A percentile compares a stretch with the other conserved stretches of the same genome.
These are phyloP conservation scores for Sporothrix mexicana DNA, from an alignment of 2,329 filamentous ascomycete species.

Conservation along the genomic window DNA sequence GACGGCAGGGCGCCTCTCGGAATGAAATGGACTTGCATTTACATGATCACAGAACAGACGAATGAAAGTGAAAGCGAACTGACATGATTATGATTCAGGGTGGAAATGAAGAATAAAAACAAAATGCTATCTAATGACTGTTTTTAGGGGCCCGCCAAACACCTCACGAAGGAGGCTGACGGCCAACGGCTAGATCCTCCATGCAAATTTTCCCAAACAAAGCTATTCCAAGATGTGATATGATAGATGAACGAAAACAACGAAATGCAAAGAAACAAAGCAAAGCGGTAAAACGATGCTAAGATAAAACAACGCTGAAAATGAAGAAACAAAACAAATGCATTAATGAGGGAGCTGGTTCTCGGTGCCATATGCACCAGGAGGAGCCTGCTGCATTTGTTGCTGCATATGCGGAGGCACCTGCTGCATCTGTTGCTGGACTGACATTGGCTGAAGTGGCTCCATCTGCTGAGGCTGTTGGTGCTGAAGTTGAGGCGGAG, in stretches of 20 bases:
- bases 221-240: not conserved
- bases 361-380: not conserved
- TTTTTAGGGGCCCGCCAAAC: not conserved
- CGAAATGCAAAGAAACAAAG: not conserved
- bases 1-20: conserved; percentile 3
- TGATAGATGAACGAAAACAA: not conserved
- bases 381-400: conserved; percentile 8
- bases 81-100: not conserved
- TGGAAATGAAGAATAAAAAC: not conserved
- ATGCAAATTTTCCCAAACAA: conserved; percentile 9
- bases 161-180: not conserved
- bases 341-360: not conserved
- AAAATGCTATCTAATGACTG: conserved; percentile 1
- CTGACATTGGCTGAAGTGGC: not conserved
- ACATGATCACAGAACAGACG: not conserved
- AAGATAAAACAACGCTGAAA: not conserved
- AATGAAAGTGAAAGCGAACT: not conserved
- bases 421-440: conserved; percentile 4
- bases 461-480: not conserved
- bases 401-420: not conserved
- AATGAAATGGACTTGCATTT: not conserved
- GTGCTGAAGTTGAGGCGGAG: not conserved
- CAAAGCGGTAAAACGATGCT: not conserved
- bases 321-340: not conserved
- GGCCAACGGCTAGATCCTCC: not conserved